Evolutionary conservation across 83 land plant species (phyloP).

Genomic region (Diphasiastrum complanatum): DNA sequence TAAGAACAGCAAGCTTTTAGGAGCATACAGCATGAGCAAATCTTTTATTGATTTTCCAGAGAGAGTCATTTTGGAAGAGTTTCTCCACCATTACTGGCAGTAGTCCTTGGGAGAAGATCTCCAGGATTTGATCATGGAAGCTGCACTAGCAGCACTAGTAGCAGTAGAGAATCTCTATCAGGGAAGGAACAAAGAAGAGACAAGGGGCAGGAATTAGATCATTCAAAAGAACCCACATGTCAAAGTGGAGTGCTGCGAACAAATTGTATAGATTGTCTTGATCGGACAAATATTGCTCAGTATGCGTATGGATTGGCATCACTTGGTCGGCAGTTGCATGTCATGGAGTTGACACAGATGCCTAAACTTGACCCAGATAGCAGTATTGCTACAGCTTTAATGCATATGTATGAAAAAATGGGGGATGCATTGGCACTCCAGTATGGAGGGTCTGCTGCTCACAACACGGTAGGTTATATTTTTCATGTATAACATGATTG

Average conservation of each 20-base stretch:
- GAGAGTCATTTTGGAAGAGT: too few species aligned
- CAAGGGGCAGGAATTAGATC: constrained; percentile 2
- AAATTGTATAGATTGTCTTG: constrained; percentile 95
- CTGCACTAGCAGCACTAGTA: too few species aligned
- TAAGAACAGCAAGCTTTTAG: too few species aligned
- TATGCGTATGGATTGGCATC: constrained; percentile 96
- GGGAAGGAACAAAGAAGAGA: constrained; percentile 24
- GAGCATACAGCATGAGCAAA: too few species aligned
- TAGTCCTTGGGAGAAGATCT: too few species aligned
- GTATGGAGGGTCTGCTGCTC: constrained; percentile 98
- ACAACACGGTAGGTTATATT: constrained; percentile 58
- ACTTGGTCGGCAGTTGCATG: constrained; percentile 80
- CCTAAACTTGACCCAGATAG: constrained; percentile 83
- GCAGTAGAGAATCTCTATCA: constrained; percentile 11
- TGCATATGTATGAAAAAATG: constrained; percentile 96
- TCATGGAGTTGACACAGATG: constrained; percentile 62
- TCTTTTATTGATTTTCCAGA: too few species aligned
- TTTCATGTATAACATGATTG: too few species aligned
- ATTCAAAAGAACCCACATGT: constrained; percentile 33
- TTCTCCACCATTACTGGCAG: too few species aligned
- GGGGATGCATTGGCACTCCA: constrained; percentile 98
- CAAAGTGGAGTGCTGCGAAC: constrained; percentile 94
- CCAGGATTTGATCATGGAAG: too few species aligned
- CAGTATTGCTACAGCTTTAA: constrained; percentile 78
- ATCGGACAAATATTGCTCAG: constrained; percentile 96